These are phyloP conservation scores for Saturnispora halmiae DNA, from an alignment of 805 yeast species.

Conservation along the genomic window DNA sequence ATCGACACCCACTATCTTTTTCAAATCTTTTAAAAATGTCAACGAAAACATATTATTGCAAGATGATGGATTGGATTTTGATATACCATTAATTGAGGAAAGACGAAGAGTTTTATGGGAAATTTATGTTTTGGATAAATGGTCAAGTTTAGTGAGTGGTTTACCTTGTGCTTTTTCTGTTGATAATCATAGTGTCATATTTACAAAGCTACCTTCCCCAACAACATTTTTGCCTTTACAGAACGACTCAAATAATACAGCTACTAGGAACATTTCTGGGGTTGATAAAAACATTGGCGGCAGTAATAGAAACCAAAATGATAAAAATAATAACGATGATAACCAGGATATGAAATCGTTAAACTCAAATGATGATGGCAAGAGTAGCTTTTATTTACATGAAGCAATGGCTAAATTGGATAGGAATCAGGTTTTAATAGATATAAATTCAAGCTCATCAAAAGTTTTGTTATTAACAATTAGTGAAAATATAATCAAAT, in stretches of 20 bases:
- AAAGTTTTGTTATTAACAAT: slow-evolving; percentile 23
- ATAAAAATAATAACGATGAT: slow-evolving; percentile 1
- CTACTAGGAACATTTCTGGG: no score
- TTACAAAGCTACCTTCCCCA: slow-evolving; percentile 26
- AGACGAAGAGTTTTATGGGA: slow-evolving; percentile 28
- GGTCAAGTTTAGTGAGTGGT: slow-evolving; percentile 27
- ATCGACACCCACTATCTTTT: slow-evolving; percentile 15
- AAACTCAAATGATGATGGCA: slow-evolving; percentile 9
- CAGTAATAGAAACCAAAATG: slow-evolving; percentile 8
- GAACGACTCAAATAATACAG: no score
- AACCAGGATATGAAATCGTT: not conserved
- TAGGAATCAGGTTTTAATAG: slow-evolving; percentile 22
- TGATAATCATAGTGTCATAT: slow-evolving; percentile 22
- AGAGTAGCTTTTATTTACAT: slow-evolving; percentile 19
- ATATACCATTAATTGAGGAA: slow-evolving; percentile 24
- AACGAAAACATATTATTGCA: slow-evolving; percentile 10
- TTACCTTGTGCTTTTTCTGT: slow-evolving; percentile 25
- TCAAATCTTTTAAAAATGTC: slow-evolving; percentile 11
- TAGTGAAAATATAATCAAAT: slow-evolving; percentile 26
- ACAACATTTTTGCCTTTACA: slow-evolving; percentile 18
- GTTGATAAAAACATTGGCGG: no score
- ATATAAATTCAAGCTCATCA: slow-evolving; percentile 22
- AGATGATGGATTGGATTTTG: slow-evolving; percentile 21
- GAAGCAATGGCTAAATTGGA: slow-evolving; percentile 27
- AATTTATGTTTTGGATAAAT: slow-evolving; percentile 24